Evolutionary conservation across 371 early-diverging fungal species (phyloP), one percentile per base, ranked within the genome.

Genomic region (Choanephora cucurbitarum): DNA sequence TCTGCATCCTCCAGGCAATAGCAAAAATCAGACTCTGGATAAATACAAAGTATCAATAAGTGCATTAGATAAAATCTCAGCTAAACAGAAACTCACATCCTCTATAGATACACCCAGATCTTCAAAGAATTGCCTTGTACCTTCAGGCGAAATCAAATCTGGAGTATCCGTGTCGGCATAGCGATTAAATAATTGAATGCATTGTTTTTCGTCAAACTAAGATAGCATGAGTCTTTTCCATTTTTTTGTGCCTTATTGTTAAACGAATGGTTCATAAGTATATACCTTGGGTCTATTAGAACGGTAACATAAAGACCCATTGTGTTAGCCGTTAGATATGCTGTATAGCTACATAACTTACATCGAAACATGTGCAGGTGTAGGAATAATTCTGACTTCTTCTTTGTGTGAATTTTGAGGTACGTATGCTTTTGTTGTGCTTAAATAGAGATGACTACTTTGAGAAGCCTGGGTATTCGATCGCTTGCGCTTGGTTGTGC

Each of bases 1-100:
- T 80, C 17, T 78, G 57, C 70, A 89, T 70, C 57, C 83, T 81
- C 77, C 79, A 85, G 5, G 87, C 86, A 41, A 87, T 63, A 6
- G 79, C 81, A 44, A 89, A 68, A 54, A 84, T 80, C 28, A 77
- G 28, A 28, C 28, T 28, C 28, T 28, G 61, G 15, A 77, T 70
- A 86, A 85, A 72, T 47, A 48, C 8, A 43, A n/a, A 32, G 14
- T 28, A 45, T 40, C 22, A 19, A 11, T 22, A 3, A 34, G 15
- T 39, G 11, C 17, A 49, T 6, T 17, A 21, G 23, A 32, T 33
- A 31, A 37, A 33, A 21, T 8, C 32, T 21, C n/a, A n/a, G 33
- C 5, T 40, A 5, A 11, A 24, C 13, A 44, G 17, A 42, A 7
- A 19, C 62, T 50, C 67, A 74, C 78, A 60, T 72, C 69, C 41